Base-by-base conservation (phyloP, 441 rosid genomes). In the Brassica balearica region DNA sequence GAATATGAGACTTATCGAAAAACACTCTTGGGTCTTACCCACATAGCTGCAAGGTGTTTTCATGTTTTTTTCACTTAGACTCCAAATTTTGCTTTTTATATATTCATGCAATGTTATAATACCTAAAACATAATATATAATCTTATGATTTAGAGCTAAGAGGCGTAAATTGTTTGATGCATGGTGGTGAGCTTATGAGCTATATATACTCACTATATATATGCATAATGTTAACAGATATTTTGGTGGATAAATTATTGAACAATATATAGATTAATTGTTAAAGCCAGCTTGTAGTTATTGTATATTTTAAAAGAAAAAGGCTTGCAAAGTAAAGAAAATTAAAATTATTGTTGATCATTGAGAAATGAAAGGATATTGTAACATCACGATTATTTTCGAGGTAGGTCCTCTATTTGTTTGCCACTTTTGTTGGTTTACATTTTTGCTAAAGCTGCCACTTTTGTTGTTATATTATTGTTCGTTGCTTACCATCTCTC, bases 1-100 rank as follows among this genome's bases (percentile, higher is more conserved):
- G 71, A 81, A 81, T 62, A 81, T 46, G 23, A 81, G 32, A 41
- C 81, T 77, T 25, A 81, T 72, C 5, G 84, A 81, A 56, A 81
- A 76, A 73, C 75, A 41, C 70, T 53, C 60, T 53, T 79, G 64
- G 82, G 58, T 68, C 65, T 69, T 68, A 36, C 74, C 71, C 51
- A 62, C 9, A 38, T n/a, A 36, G 66, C 66, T 17, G 8, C 65
- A 38, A 25, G 9, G 60, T 62, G 66, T 73, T 79, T 53, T 73
- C 82, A 79, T 79, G 36, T 68, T 78, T 71, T 73, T 53, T 73
- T 53, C 15, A 25, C 10, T 68, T 46, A 23, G 19, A 66, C 0
- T 48, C 59, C 14, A 25, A 14, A n/a, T 14, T 25, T 25, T 19
- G 12, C 22, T 22, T 71, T 0, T 6, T 32, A 25, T 4, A 3